Conservation (phyloP, 306 rosid species). For the Cucumis hystrix region DNA sequence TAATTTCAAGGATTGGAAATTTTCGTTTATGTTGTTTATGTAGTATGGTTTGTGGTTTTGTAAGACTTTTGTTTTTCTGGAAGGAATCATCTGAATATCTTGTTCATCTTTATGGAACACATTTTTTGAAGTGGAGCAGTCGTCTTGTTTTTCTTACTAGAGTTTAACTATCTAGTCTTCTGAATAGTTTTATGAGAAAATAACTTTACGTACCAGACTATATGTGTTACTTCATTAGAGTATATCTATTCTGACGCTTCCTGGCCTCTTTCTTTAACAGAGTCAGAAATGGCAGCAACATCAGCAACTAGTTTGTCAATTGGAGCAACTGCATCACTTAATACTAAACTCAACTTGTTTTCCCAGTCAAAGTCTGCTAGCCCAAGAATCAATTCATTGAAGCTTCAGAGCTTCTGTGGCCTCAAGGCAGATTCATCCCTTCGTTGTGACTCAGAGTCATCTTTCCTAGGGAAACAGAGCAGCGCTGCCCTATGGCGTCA, state of each 20-base stretch:
- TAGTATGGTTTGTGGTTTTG: not conserved
- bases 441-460: slow-evolving; percentile 29
- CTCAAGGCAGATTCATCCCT: slow-evolving; percentile 42
- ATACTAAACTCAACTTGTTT: slow-evolving; percentile 33
- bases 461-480: slow-evolving; percentile 51
- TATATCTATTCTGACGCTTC: not conserved
- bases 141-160: not conserved
- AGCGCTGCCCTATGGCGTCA: slow-evolving; percentile 33
- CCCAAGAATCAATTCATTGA: slow-evolving; percentile 35
- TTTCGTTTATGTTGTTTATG: not conserved
- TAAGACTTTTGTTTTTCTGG: not conserved
- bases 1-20: not conserved
- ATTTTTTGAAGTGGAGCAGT: not conserved
- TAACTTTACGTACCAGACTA: not conserved
- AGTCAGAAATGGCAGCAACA: slow-evolving; percentile 59
- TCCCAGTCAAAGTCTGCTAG: slow-evolving; percentile 36
- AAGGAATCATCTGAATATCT: not conserved
- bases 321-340: slow-evolving; percentile 33
- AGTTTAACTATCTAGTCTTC: too few relatives aligned
- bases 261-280: slow-evolving; percentile 9
- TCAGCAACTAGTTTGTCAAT: slow-evolving; percentile 45
- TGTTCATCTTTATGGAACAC: not conserved
- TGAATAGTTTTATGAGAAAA: too few relatives aligned
- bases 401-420: slow-evolving; percentile 52
- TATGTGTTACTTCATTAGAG: not conserved